These are phyloP conservation scores for Pseudogymnoascus sp. DNA, from an alignment of 2,329 filamentous ascomycete genomes.

Conservation along the genomic window DNA sequence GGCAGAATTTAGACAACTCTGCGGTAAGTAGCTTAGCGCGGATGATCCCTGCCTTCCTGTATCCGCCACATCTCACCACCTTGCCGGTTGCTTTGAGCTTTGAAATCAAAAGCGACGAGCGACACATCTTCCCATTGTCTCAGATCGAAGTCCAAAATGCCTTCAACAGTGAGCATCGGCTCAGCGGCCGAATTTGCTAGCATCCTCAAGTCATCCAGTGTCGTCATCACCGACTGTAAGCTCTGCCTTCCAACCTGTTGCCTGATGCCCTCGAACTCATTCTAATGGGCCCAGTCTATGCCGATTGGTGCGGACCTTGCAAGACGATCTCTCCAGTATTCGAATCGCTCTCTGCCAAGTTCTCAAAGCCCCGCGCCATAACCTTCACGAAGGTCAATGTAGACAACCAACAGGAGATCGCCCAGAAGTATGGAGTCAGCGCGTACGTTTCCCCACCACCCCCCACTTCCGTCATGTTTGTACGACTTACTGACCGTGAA, in stretches of 20 bases:
- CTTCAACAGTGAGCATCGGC: conserved; percentile 43
- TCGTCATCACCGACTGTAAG: conserved; percentile 88
- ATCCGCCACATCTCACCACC: conserved; percentile 9
- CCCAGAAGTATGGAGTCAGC: conserved; percentile 67
- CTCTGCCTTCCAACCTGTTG: conserved; percentile 20
- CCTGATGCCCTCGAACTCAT: conserved; percentile 16
- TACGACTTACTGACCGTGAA: conserved; percentile 11
- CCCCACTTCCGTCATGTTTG: background rate
- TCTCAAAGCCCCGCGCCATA: conserved; percentile 72
- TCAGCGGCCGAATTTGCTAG: conserved; percentile 64
- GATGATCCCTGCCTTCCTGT: background rate
- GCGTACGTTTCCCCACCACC: conserved; percentile 43
- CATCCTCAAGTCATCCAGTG: conserved; percentile 61
- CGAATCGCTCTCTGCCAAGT: conserved; percentile 70
- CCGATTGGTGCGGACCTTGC: conserved; percentile 92
- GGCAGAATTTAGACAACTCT: background rate
- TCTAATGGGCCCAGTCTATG: conserved; percentile 60
- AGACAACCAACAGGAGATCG: conserved; percentile 70
- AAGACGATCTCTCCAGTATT: conserved; percentile 87
- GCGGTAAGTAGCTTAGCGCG: background rate
- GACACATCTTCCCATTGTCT: background rate
- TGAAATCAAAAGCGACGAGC: background rate
- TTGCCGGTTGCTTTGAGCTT: conserved; percentile 2
- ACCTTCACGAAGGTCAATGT: conserved; percentile 91
- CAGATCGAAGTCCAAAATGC: conserved; percentile 9